Base-by-base conservation (phyloP, 2,329 filamentous ascomycete species). In the Aphanoascus verrucosus region DNA sequence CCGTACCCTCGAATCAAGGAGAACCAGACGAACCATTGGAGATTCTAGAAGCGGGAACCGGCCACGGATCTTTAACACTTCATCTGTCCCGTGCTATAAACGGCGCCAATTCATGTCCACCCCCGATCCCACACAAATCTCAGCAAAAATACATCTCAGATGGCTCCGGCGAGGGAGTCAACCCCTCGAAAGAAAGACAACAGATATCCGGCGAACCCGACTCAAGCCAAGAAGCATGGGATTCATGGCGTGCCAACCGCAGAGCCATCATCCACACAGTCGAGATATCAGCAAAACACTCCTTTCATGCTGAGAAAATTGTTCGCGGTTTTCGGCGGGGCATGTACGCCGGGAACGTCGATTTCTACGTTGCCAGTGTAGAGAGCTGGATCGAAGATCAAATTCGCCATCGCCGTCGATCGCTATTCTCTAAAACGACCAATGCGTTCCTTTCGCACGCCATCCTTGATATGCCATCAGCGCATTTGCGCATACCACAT, bases 21-120 rank as follows among this genome's bases (percentile, higher is more conserved):
- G 57, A 58, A 49, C 37, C 61, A 17, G 57, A 60, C 37, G 67
- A 72, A 7, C 78, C 76, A 0, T 67, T 90, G 11, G 85, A 91
- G 64, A 86, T 93, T 43, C 82, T 93, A 50, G 88, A 93, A 68
- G 86, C 86, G 45, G 87, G 88, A 14, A 93, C 87, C 2, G 88
- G 87, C n/a, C 86, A 90, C 74, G 88, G 87, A 55, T 83, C 84
- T 34, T 69, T 93, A 55, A 91, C 86, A 0, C 69, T 93, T 3
- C 80, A 90, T 63, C 74, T 93, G 19, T 82, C 86, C 31, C 79
- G 85, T 50, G 85, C 86, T 2, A 80, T 93, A 44, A 84, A 90
- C 64, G 86, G 80, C 43, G 84, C 81, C 15, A 90, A 90, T 62
- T 70, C 79, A 1, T 68, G 74, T 2, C 69, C 77, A 5, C 75